Evolutionary conservation across 495 filamentous ascomycete genomes (phyloP).

Genomic region (Evansstolkia leycettana): DNA sequence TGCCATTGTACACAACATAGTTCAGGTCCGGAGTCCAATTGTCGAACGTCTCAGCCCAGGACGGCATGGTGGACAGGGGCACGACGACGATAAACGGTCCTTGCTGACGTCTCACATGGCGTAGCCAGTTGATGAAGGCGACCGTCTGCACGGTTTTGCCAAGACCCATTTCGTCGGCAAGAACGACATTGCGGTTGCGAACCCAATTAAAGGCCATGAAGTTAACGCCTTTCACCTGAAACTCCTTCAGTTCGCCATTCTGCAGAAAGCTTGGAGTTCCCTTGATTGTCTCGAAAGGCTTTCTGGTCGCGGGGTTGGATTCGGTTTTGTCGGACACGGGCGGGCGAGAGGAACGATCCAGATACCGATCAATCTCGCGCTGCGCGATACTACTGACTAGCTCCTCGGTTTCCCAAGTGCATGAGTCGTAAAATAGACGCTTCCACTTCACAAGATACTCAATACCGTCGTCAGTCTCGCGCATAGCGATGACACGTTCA

Average conservation of each 20-base stretch:
- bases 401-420: conserved; percentile 81
- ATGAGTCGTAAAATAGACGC: conserved; percentile 76
- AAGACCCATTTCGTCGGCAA: conserved; percentile 97
- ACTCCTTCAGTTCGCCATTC: conserved; percentile 77
- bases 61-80: conserved; percentile 87
- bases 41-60: conserved; percentile 97
- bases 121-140: conserved; percentile 92
- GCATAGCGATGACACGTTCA: conserved; percentile 77
- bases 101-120: conserved; percentile 80
- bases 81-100: conserved; percentile 94
- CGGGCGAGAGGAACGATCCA: conserved; percentile 64
- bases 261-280: conserved; percentile 77
- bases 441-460: conserved; percentile 91
- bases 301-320: conserved; percentile 58
- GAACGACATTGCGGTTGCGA: conserved; percentile 79
- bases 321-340: conserved; percentile 67
- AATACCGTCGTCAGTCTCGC: conserved; percentile 59
- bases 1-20: conserved; percentile 93
- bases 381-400: conserved; percentile 68
- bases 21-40: conserved; percentile 93
- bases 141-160: conserved; percentile 98
- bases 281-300: conserved; percentile 56
- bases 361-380: conserved; percentile 77
- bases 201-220: conserved; percentile 94
- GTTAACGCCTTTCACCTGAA: conserved; percentile 88